Base-by-base conservation (phyloP, 345 rosid genomes). In the Heritiera littoralis region DNA sequence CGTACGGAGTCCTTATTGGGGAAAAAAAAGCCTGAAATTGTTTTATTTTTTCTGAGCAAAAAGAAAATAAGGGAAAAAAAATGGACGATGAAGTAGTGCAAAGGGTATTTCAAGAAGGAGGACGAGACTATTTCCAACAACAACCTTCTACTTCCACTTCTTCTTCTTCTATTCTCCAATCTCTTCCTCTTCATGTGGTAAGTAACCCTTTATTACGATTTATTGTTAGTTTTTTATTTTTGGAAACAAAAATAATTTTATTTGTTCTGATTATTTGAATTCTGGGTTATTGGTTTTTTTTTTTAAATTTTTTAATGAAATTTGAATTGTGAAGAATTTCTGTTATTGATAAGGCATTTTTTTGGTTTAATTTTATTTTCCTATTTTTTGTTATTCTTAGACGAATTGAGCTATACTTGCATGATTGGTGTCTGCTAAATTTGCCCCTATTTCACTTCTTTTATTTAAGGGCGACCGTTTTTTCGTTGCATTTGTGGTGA, bases 71-170 rank as follows among this genome's bases (percentile, higher is more conserved):
- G 28, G 28, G 28, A 23, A n/a, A 61, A 61, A 9, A 71, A 71
- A 92, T 94, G 99, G 98, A 96, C 56, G 92, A 96, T 81, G 99
- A 91, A 66, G 95, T 96, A 66, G 97, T 96, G 49, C 98, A 96
- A 87, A 90, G 98, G 81, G 95, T 94, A 54, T 90, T 96, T 82
- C 95, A 90, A 65, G 97, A 89, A 81, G 95, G 99, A 79, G 98
- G 99, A 35, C 88, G 98, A 60, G 98, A 96, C 72, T 92, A 85
- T 86, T 91, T 85, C 89, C 98, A 89, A 72, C 98, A 92, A 63
- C 94, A 85, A 41, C 91, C 98, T 38, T 91, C 98, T 51, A 85
- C 98, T 78, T 88, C 98, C 5, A 81, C 98, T 51, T 90, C 97
- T 46, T 69, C 96, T 54, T 80, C 98, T 38, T 95, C 99, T 72